These are phyloP conservation scores for Ulota crispa DNA, from an alignment of 225 moss, liverwort and hornwort species.

Conservation along the genomic window DNA sequence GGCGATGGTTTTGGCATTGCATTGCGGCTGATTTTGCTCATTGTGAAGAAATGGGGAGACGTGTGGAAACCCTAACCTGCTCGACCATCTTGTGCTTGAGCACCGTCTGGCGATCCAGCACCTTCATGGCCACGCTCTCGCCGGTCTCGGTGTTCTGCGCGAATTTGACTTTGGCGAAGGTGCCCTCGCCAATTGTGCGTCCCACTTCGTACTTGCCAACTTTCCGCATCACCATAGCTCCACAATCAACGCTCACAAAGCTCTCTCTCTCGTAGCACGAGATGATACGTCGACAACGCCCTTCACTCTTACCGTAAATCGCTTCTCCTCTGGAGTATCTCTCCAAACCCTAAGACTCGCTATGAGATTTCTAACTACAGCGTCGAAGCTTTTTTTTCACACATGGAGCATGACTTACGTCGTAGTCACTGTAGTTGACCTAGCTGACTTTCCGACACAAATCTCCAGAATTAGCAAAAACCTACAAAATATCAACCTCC, in stretches of 20 bases:
- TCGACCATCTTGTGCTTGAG: constrained; percentile 98
- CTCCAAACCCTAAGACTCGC: neutral
- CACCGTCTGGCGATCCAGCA: constrained; percentile 85
- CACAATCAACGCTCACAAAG: neutral
- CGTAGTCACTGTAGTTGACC: neutral
- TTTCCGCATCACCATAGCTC: constrained; percentile 86
- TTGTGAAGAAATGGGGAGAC: neutral
- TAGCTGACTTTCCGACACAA: neutral
- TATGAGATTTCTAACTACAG: neutral
- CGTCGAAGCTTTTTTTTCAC: neutral
- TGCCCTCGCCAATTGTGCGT: constrained; percentile 95
- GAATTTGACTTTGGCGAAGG: constrained; percentile 97
- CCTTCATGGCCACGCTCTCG: constrained; percentile 98
- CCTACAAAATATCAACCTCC: neutral
- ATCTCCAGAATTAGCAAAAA: neutral
- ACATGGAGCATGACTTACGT: neutral
- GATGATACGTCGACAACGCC: too few relatives aligned
- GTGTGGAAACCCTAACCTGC: constrained; percentile 61
- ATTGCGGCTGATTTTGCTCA: neutral
- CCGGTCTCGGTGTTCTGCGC: constrained; percentile 95
- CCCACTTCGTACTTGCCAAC: constrained; percentile 99
- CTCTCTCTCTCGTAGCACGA: too few relatives aligned
- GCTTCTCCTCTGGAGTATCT: neutral
- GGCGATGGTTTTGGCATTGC: neutral
- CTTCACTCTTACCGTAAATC: too few relatives aligned